Percentiles rank a stretch among this genome's conserved stretches.
Conservation (phyloP, 352 stramenopile genomes). For the Thraustochytrium striatum region DNA sequence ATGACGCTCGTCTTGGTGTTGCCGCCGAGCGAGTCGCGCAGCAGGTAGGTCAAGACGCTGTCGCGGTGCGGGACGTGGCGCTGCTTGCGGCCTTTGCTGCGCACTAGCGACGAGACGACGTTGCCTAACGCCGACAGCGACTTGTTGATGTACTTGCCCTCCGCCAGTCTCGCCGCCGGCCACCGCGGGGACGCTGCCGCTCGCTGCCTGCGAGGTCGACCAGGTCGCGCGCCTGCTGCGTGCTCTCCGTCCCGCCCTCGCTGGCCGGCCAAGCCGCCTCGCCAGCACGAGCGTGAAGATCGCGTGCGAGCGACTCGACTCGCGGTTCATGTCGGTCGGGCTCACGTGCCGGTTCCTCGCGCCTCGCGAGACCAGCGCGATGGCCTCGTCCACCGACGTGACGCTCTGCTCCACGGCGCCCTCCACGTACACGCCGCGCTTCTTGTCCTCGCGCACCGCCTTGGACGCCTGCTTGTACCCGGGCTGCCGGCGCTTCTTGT, state of each 20-base stretch:
- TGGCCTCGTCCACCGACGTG: conserved; percentile 56
- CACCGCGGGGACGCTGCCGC: too few relatives aligned
- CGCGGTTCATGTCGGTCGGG: conserved; percentile 92
- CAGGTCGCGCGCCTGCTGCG: too few relatives aligned
- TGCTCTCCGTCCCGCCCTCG: too few relatives aligned
- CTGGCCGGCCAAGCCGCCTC: too few relatives aligned
- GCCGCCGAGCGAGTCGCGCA: conserved; percentile 81
- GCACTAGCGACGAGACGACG: too few relatives aligned
- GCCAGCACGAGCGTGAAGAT: conserved; percentile 93
- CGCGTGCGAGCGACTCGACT: conserved; percentile 88
- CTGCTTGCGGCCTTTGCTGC: conserved; percentile 43
- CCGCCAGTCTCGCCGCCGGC: too few relatives aligned
- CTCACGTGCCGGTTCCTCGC: conserved; percentile 73
- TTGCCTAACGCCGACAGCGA: too few relatives aligned
- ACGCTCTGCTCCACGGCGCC: conserved; percentile 60
- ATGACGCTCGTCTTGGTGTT: conserved; percentile 84
- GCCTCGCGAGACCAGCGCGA: conserved; percentile 52
- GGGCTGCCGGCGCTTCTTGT: too few relatives aligned
- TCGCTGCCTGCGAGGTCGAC: too few relatives aligned
- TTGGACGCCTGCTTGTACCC: too few relatives aligned
- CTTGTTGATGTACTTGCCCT: too few relatives aligned
- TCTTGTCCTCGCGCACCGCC: conserved; percentile 63
- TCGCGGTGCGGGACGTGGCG: conserved; percentile 54
- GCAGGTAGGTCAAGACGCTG: conserved; percentile 74
- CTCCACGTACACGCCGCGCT: conserved; percentile 64